phyloP scores from a whole-genome alignment of 2,329 filamentous ascomycete genomes.

The Chaetomiaceae sp. region DNA sequence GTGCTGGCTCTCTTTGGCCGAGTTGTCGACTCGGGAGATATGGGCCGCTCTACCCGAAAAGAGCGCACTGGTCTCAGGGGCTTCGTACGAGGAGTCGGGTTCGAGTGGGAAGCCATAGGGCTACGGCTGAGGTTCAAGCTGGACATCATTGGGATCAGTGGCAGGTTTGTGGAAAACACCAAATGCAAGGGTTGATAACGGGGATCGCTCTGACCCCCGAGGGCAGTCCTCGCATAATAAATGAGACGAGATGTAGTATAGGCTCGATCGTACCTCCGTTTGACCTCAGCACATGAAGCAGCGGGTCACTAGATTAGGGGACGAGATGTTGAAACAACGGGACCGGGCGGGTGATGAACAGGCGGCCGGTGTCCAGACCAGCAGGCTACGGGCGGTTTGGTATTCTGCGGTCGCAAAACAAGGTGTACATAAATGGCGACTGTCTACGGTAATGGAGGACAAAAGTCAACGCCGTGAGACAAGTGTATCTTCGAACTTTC shows the following conservation, averaged over 20 bases:
- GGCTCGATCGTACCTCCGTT: conserved; percentile 15
- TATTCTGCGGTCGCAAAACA: neutral
- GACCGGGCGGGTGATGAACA: conserved; percentile 14
- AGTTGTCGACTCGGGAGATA: conserved; percentile 18
- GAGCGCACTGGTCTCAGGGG: conserved; percentile 31
- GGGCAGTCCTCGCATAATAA: conserved; percentile 6
- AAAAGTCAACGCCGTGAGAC: neutral
- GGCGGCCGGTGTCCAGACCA: conserved; percentile 5
- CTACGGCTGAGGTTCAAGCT: conserved; percentile 28
- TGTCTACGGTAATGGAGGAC: neutral
- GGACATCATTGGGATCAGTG: conserved; percentile 28
- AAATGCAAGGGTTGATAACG: neutral
- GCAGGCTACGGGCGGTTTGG: neutral
- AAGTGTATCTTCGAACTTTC: neutral
- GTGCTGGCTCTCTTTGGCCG: conserved; percentile 45
- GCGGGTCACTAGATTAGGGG: conserved; percentile 4
- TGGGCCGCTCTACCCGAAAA: conserved; percentile 24
- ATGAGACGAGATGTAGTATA: neutral
- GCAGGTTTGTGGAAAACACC: neutral
- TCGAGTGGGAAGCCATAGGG: conserved; percentile 29
- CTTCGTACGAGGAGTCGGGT: conserved; percentile 24
- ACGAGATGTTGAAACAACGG: conserved; percentile 25
- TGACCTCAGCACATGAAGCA: conserved; percentile 20
- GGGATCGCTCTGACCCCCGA: neutral
- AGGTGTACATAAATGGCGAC: neutral